A percentile compares a stretch with the other conserved stretches of the same genome.
phyloP scores from a whole-genome alignment of 441 rosid species.

The Erysimum cheiri region DNA sequence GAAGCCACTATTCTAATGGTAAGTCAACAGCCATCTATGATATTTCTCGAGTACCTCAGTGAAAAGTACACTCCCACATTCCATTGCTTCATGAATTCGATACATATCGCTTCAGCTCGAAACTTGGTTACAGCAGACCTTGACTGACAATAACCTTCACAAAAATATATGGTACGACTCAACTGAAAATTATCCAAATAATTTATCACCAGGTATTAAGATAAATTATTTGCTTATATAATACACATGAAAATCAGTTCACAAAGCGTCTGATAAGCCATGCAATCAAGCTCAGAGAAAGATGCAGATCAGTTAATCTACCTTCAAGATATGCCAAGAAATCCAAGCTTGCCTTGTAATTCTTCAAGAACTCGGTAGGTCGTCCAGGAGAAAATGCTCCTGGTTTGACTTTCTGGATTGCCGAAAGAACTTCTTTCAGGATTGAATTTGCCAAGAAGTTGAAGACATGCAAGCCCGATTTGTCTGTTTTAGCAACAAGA shows the following conservation, averaged over 20 bases:
- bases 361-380: conserved; percentile 86
- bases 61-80: conserved; percentile 92
- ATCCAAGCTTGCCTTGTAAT: conserved; percentile 87
- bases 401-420: conserved; percentile 90
- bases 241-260: conserved; percentile 2
- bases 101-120: conserved; percentile 69
- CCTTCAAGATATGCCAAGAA: conserved; percentile 94
- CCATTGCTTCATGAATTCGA: conserved; percentile 95
- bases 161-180: conserved; percentile 50
- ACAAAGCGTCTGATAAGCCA: conserved; percentile 31
- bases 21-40: conserved; percentile 31
- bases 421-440: conserved; percentile 82
- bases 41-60: conserved; percentile 63
- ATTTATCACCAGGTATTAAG: background rate
- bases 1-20: conserved; percentile 21
- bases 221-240: background rate
- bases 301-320: conserved; percentile 41
- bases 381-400: conserved; percentile 97
- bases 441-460: conserved; percentile 93
- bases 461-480: conserved; percentile 91
- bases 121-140: conserved; percentile 85
- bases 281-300: conserved; percentile 23
- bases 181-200: conserved; percentile 12
- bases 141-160: conserved; percentile 92
- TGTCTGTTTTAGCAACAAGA: conserved; percentile 57